A percentile compares a stretch with the other conserved stretches of the same genome.
These are phyloP conservation scores for Vitis amurensis DNA, from an alignment of 164 flowering plant species.

Conservation along the genomic window DNA sequence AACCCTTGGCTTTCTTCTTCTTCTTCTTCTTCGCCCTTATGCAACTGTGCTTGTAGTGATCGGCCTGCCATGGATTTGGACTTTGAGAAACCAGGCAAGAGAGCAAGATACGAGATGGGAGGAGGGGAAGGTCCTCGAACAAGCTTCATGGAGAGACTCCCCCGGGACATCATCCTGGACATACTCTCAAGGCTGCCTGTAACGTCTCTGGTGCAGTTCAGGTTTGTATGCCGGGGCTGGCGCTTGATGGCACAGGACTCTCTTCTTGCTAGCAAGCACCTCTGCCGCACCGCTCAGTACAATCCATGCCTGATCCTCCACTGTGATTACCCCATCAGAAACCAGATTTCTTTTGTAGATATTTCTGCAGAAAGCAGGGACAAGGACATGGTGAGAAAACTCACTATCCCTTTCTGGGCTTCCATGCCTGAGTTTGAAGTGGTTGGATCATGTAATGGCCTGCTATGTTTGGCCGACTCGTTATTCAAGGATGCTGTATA, in stretches of 20 bases:
- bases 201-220: conserved; percentile 7
- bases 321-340: not conserved
- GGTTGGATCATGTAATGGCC: conserved; percentile 22
- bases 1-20: too few species aligned
- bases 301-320: conserved; percentile 16
- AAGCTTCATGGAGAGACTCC: conserved; percentile 8
- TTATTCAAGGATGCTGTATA: not conserved
- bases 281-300: not conserved
- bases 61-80: not conserved
- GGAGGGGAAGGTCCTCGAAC: too few species aligned
- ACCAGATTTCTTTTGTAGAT: conserved; percentile 4
- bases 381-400: not conserved
- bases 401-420: not conserved
- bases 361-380: not conserved
- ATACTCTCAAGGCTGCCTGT: conserved; percentile 20
- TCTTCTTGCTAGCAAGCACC: conserved; percentile 2
- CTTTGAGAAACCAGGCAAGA: not conserved
- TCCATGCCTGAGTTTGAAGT: conserved; percentile 8
- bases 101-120: not conserved
- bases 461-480: conserved; percentile 16
- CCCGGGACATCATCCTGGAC: conserved; percentile 8
- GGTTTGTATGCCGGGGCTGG: conserved; percentile 19
- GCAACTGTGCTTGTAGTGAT: too few species aligned
- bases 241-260: not conserved
- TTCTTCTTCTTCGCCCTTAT: too few species aligned